These are phyloP conservation scores for Graphilbum fragrans DNA, from an alignment of 2,329 filamentous ascomycete species.

Conservation along the genomic window DNA sequence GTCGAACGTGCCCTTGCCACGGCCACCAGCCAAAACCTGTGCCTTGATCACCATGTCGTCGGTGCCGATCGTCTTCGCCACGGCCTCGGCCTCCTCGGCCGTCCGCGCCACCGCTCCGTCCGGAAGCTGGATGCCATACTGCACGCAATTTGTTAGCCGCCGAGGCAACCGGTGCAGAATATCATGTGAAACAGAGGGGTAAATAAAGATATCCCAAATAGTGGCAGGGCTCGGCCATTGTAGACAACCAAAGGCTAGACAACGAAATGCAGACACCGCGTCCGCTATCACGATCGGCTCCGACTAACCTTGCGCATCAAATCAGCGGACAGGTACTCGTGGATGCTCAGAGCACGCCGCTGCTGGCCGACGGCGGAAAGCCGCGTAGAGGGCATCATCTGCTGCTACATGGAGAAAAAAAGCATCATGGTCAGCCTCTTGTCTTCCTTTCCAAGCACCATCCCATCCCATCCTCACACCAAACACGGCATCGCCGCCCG, in stretches of 20 bases:
- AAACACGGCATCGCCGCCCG: neutral
- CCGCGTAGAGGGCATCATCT: conserved; percentile 37
- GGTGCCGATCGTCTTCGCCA: conserved; percentile 81
- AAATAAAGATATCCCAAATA: neutral
- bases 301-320: conserved; percentile 62
- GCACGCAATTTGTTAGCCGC: conserved; percentile 6
- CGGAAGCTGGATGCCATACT: conserved; percentile 94
- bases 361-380: conserved; percentile 61
- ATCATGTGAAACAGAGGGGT: neutral
- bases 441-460: no score
- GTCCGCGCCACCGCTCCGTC: conserved; percentile 77
- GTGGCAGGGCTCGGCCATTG: neutral
- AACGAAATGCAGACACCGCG: no score
- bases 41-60: conserved; percentile 99
- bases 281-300: no score
- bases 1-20: conserved; percentile 96
- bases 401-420: conserved; percentile 14
- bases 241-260: no score
- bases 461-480: no score
- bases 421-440: neutral
- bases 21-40: conserved; percentile 92
- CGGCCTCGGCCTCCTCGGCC: conserved; percentile 76
- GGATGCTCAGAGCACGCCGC: conserved; percentile 82
- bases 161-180: no score
- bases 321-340: conserved; percentile 95